Evolutionary conservation across 768 basidiomycete genomes (phyloP), one percentile per base, ranked within the genome.

Genomic region (Rhizopogon vesiculosus): DNA sequence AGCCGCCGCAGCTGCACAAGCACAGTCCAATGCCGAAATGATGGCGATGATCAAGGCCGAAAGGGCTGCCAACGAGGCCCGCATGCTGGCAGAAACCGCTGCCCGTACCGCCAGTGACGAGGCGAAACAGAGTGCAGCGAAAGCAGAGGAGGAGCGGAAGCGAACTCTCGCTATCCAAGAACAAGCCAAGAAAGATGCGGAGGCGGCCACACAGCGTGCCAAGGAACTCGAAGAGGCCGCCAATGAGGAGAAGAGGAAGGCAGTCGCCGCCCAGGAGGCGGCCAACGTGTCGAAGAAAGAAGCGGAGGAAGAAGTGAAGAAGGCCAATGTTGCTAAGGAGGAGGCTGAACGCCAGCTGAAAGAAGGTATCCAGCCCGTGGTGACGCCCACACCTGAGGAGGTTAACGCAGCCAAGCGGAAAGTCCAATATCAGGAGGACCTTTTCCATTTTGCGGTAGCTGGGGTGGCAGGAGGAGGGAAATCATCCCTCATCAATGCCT

Each of bases 381-480:
- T 63, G 19, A 61, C 51, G 7, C 69, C 68, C 3, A 51, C 64
- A 3, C 58, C 48, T 2, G 55, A 40, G 40, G 69, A 71, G 38
- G 13, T 67, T 1, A 49, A 45, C 2, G 56, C 49, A 0, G 50
- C 63, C 15, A 66, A 67, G 39, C n/a, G 18, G 19, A 53, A 49
- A 7, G 16, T 63, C 25, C 58, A 65, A 42, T 66, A 67, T 40
- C 49, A 35, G 13, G 66, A 72, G 3, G 64, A 64, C 8, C 35
- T 58, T 16, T 66, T 67, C 49, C 71, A 74, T 44, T 62, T 73
- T 35, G 72, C 70, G 9, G 45, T 74, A 29, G 69, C 69, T 3
- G 72, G 72, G 2, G n/a, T 65, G 7, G 61, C 69, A 5, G 73
- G 72, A 6, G 67, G 68, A 35, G 72, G 71, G 12, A 73, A 73